These are phyloP conservation scores for Fusarium euwallaceae DNA, from an alignment of 2,329 filamentous ascomycete species.

Conservation along the genomic window DNA sequence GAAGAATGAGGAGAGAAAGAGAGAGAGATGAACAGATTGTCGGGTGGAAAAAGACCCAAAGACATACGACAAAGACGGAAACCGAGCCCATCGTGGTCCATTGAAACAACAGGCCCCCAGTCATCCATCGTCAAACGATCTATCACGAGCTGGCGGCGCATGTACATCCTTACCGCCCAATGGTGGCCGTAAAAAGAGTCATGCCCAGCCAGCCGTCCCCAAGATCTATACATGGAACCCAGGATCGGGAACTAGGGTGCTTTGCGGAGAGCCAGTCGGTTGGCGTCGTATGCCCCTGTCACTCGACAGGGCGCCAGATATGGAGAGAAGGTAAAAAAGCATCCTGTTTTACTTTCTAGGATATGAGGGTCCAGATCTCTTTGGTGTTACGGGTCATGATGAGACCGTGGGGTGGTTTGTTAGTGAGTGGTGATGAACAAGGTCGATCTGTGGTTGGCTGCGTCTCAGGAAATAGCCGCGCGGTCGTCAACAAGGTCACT, in stretches of 20 bases:
- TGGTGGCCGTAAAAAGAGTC: background rate
- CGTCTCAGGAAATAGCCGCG: slow-evolving; percentile 1
- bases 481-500: background rate
- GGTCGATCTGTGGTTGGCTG: background rate
- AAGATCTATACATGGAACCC: background rate
- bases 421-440: background rate
- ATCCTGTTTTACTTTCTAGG: background rate
- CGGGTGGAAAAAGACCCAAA: background rate
- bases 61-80: slow-evolving; percentile 3
- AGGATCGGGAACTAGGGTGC: background rate
- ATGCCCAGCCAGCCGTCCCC: background rate
- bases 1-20: background rate
- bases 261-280: background rate
- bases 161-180: background rate
- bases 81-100: background rate
- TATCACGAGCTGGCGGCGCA: background rate
- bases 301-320: background rate
- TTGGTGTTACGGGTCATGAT: background rate
- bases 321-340: background rate
- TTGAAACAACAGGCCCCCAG: background rate
- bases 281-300: background rate
- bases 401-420: background rate
- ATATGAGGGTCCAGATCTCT: background rate
- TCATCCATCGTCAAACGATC: background rate
- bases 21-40: background rate